Evolutionary conservation across 1,139 yeast species (phyloP).

Genomic region (Petasospora rhodanensis): DNA sequence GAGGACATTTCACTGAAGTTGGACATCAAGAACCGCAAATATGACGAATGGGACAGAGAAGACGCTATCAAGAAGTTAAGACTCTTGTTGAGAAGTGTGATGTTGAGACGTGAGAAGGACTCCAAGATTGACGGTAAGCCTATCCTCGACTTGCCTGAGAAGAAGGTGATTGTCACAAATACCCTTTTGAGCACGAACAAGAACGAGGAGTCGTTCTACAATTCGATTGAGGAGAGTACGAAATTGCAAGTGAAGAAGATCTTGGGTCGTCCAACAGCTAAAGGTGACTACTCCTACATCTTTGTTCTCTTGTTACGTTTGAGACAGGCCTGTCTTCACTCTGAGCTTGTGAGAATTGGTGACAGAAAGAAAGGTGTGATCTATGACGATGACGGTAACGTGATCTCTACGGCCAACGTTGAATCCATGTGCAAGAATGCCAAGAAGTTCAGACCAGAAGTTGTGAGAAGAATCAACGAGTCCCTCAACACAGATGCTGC

Average conservation of each 20-base stretch:
- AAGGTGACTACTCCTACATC: conserved; percentile 52
- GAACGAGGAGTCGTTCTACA: conserved; percentile 46
- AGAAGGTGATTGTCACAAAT: conserved; percentile 42
- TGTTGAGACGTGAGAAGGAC: conserved; percentile 74
- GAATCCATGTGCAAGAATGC: conserved; percentile 26
- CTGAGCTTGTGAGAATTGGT: conserved; percentile 68
- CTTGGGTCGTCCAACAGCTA: conserved; percentile 27
- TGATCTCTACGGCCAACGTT: conserved; percentile 12
- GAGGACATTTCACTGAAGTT: conserved; percentile 58
- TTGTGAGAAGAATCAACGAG: conserved; percentile 28
- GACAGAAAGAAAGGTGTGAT: conserved; percentile 34
- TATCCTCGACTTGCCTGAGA: conserved; percentile 65
- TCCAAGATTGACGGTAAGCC: conserved; percentile 66
- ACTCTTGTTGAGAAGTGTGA: conserved; percentile 68
- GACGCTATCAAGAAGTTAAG: conserved; percentile 61
- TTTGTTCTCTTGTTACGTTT: conserved; percentile 72
- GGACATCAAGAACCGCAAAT: conserved; percentile 32
- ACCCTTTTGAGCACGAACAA: conserved; percentile 51
- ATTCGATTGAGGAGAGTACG: conserved; percentile 53
- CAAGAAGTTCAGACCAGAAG: conserved; percentile 22
- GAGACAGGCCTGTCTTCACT: conserved; percentile 90
- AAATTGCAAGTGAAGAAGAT: conserved; percentile 44
- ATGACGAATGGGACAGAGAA: conserved; percentile 22
- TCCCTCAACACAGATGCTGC: too few species aligned
- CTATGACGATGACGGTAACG: conserved; percentile 24